Evolutionary conservation across 106 monocot genomes (phyloP), one percentile per base, ranked within the genome.

Genomic region (Alisma plantagoaquatica): DNA sequence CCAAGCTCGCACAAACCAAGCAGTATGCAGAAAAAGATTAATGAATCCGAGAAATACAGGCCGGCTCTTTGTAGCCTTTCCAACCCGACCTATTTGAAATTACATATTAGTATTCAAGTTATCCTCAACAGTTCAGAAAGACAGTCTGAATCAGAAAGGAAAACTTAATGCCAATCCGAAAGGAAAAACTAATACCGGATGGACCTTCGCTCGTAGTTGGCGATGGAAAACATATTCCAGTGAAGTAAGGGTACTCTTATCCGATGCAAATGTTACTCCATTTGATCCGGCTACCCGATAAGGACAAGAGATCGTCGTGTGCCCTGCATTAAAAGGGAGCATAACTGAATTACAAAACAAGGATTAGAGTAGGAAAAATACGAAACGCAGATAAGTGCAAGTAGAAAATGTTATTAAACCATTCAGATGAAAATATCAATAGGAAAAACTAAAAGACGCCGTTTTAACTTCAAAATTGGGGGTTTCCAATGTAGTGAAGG

Each of bases 301-400:
- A 0, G 92, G 92, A 51, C 92, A 93, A 29, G 77, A 66, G 69
- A 93, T 70, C 33, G 92, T 93, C 35, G 92, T 93, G 60, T 93
- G 87, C 7, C 92, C 92, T 92, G 49, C 24, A 29, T 27, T 54
- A 17, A 25, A 49, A 21, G 24, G 22, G 17, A 11, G 15, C 46
- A 20, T 18, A 15, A 21, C 8, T 30, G 38, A 21, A 27, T 35
- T 2, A 29, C 15, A 10, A 1, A 72, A 8, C 6, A 41, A 26
- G 4, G 10, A 27, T 16, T 9, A 15, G 12, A 53, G 0, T 26
- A 4, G 1, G 15, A 33, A 15, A 32, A 27, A 27, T 1, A 25
- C 29, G 25, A n/a, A n/a, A n/a, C 9, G 11, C 1, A 10, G 12
- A 27, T 35, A 30, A 1, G 31, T 9, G 41, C 22, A 3, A 3